Conservation (phyloP, 2,329 filamentous ascomycete species). For the Trichophyton mentagrophytes region DNA sequence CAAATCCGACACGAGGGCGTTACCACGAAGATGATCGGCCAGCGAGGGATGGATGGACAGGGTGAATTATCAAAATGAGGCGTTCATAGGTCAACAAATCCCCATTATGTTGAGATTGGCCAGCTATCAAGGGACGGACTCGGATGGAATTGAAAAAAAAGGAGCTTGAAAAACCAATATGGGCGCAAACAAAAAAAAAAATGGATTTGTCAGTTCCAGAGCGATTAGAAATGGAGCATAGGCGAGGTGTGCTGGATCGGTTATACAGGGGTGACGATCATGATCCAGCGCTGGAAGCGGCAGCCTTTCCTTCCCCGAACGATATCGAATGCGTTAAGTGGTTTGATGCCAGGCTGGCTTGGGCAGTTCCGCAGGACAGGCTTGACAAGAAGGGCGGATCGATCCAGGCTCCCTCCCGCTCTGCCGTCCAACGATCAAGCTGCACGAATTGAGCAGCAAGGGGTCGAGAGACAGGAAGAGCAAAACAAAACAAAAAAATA, state of each 20-base stretch:
- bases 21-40: not conserved
- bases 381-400: conserved; percentile 5
- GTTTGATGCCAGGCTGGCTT: not conserved
- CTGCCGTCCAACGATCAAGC: conserved; percentile 3
- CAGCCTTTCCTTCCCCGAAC: not conserved
- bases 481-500: not conserved
- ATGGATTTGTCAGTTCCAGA: not conserved
- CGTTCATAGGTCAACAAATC: conserved; percentile 3
- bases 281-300: not conserved
- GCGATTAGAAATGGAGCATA: not conserved
- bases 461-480: conserved; percentile 3
- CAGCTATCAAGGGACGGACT: not conserved
- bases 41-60: not conserved
- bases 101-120: conserved; percentile 2
- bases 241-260: not conserved
- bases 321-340: too few species aligned
- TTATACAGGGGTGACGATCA: conserved; percentile 3
- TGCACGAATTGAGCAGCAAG: conserved; percentile 6
- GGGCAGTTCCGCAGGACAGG: conserved; percentile 6
- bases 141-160: not conserved
- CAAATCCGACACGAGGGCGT: not conserved
- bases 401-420: conserved; percentile 9
- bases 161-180: not conserved
- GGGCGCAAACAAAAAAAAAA: too few species aligned
- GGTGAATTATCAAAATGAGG: conserved; percentile 1